Percentiles rank a stretch among this genome's conserved stretches.
phyloP scores from a whole-genome alignment of 176 grass and related monocot species.

The Otatea glauca region DNA sequence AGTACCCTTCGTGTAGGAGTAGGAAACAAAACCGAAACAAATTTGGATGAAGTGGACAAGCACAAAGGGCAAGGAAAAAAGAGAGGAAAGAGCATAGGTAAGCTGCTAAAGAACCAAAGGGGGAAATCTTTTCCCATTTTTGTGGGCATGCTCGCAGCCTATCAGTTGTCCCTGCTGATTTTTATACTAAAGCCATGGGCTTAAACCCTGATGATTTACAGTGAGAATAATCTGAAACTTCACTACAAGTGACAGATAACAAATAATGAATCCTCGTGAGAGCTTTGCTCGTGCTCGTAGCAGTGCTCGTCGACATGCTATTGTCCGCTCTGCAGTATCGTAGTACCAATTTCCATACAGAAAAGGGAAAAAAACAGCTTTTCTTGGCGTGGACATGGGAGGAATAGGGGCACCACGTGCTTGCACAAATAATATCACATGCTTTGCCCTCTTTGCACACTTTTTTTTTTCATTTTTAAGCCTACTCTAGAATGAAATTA shows the following conservation, averaged over 20 bases:
- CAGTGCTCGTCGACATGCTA: background rate
- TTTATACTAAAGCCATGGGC: background rate
- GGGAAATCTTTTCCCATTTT: background rate
- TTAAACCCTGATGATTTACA: background rate
- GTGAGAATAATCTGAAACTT: background rate
- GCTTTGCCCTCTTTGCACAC: no score
- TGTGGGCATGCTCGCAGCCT: background rate
- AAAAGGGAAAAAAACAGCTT: background rate
- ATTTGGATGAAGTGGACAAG: background rate
- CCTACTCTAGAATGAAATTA: no score
- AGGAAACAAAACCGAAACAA: no score
- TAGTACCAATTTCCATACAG: background rate
- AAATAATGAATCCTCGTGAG: background rate
- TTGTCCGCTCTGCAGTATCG: no score
- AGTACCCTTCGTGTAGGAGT: no score
- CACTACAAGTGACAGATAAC: background rate
- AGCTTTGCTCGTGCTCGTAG: background rate
- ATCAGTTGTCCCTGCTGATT: background rate
- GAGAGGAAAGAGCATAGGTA: background rate
- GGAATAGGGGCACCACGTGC: no score
- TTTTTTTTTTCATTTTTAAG: no score
- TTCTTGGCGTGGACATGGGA: background rate
- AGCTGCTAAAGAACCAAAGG: background rate
- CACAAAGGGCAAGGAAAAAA: background rate
- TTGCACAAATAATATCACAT: no score